Conservation (phyloP, 129 eudicot genomes). For the Ambrosia artemisiifolia region DNA sequence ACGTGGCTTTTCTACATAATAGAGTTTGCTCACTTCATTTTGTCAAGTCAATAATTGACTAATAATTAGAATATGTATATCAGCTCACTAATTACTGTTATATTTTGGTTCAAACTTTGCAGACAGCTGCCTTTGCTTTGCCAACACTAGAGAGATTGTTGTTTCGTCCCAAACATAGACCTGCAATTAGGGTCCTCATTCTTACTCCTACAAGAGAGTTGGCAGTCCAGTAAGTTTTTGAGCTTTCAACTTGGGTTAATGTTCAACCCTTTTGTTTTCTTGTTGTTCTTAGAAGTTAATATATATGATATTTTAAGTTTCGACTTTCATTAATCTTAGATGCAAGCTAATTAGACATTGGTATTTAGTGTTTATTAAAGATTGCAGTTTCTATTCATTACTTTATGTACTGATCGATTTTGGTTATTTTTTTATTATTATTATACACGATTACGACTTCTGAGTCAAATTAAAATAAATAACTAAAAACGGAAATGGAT, state of each 20-base stretch:
- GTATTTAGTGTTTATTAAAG: too few relatives aligned
- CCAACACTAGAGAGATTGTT: slow-evolving; percentile 89
- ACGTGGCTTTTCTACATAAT: too few relatives aligned
- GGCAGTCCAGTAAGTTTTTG: slow-evolving; percentile 84
- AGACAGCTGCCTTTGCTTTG: slow-evolving; percentile 95
- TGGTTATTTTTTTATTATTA: too few relatives aligned
- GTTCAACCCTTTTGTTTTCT: too few relatives aligned
- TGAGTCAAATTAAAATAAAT: too few relatives aligned
- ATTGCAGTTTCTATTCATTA: too few relatives aligned
- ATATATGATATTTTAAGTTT: neutral
- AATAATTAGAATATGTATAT: neutral
- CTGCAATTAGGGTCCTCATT: slow-evolving; percentile 91
- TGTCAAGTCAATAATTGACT: neutral
- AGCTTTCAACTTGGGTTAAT: neutral
- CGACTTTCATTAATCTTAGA: neutral
- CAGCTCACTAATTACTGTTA: neutral
- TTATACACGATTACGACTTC: too few relatives aligned
- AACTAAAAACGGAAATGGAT: too few relatives aligned
- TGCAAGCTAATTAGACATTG: too few relatives aligned
- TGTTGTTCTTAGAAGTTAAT: too few relatives aligned
- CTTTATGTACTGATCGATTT: too few relatives aligned
- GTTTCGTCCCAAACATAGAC: slow-evolving; percentile 82
- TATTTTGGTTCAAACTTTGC: slow-evolving; percentile 21
- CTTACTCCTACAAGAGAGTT: slow-evolving; percentile 98
- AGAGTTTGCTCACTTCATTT: slow-evolving; percentile 2